These are phyloP conservation scores for Parathielavia appendiculata DNA, from an alignment of 495 filamentous ascomycete genomes.

Conservation along the genomic window DNA sequence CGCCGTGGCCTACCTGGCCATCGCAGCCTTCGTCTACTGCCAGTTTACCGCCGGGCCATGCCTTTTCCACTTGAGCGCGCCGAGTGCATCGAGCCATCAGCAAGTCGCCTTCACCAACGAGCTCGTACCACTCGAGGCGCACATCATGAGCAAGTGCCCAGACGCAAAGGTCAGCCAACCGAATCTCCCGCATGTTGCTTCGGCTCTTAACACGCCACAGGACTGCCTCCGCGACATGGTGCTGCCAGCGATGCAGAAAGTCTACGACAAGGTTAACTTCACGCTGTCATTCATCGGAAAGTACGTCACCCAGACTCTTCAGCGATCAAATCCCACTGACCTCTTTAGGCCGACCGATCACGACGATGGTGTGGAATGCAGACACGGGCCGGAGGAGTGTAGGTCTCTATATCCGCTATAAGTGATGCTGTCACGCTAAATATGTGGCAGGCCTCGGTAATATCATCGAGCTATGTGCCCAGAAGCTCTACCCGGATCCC, in stretches of 20 bases:
- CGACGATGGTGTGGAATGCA: conserved; percentile 71
- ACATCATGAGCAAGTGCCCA: conserved; percentile 95
- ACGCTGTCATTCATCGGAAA: conserved; percentile 82
- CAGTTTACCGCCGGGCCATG: conserved; percentile 1
- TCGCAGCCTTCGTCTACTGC: conserved; percentile 12
- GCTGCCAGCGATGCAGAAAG: conserved; percentile 77
- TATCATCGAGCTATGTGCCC: conserved; percentile 88
- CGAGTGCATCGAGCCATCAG: not conserved
- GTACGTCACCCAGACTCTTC: conserved; percentile 39
- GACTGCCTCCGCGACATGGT: conserved; percentile 77
- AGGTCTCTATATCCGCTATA: conserved; percentile 1
- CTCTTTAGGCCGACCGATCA: conserved; percentile 40
- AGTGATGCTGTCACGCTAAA: not conserved
- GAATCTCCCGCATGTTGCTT: not conserved
- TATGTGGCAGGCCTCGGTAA: conserved; percentile 64
- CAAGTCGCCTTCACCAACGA: not conserved
- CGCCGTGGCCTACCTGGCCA: conserved; percentile 9
- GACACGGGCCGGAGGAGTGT: conserved; percentile 81
- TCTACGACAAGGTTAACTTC: conserved; percentile 83
- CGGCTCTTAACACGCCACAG: conserved; percentile 17
- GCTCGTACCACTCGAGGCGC: conserved; percentile 74
- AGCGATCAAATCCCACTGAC: not conserved
- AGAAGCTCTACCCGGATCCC: conserved; percentile 70
- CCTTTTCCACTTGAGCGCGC: not conserved
- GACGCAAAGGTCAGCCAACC: conserved; percentile 53